phyloP scores from a whole-genome alignment of 768 basidiomycete species.

The Suillus hirtellus region DNA sequence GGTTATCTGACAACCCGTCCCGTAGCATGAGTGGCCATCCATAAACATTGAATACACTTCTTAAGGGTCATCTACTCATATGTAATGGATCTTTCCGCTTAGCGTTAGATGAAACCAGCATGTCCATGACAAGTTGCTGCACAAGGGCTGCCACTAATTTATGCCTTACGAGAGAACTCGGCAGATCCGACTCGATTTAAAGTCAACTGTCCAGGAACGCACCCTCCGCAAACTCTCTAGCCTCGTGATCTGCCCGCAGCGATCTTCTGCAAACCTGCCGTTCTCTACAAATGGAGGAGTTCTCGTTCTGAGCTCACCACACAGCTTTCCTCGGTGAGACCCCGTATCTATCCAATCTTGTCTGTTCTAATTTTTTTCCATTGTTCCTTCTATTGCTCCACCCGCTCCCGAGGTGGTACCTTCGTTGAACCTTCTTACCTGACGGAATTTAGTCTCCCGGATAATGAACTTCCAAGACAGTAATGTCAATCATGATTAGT shows the following conservation, averaged over 20 bases:
- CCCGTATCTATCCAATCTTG: constrained; percentile 15
- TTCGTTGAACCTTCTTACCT: constrained; percentile 24
- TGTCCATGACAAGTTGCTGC: constrained; percentile 23
- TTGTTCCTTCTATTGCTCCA: constrained; percentile 14
- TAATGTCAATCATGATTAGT: not conserved
- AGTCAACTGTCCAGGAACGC: constrained; percentile 36
- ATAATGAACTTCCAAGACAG: constrained; percentile 22
- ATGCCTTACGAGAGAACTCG: constrained; percentile 33
- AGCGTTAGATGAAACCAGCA: constrained; percentile 37
- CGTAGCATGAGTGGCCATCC: not conserved
- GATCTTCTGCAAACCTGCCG: constrained; percentile 15
- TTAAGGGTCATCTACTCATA: constrained; percentile 25
- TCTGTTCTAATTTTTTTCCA: constrained; percentile 23
- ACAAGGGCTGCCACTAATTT: constrained; percentile 28
- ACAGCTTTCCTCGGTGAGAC: constrained; percentile 24
- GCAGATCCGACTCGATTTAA: constrained; percentile 40
- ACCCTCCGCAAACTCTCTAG: constrained; percentile 21
- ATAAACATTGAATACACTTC: not conserved
- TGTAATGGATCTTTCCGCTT: constrained; percentile 34
- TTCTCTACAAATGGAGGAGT: constrained; percentile 14
- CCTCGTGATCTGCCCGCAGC: constrained; percentile 13
- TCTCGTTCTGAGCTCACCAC: constrained; percentile 14
- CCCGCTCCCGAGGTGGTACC: constrained; percentile 13
- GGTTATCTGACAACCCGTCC: no score
- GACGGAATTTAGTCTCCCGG: constrained; percentile 23